These are phyloP conservation scores for Trichoderma reesei DNA, from an alignment of 495 filamentous ascomycete genomes.

Conservation along the genomic window DNA sequence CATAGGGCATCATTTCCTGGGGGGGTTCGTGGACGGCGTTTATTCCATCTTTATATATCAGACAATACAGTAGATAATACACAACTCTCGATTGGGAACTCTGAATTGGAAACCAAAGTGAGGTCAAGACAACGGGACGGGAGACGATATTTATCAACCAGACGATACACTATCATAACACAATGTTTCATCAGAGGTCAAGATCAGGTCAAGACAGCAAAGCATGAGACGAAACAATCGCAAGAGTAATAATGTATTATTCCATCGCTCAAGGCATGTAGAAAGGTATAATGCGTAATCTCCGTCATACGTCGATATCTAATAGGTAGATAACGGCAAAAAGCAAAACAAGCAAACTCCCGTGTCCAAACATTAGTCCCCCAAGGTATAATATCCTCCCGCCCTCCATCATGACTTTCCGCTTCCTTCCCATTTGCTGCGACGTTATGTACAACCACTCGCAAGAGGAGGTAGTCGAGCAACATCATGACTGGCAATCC, in stretches of 20 bases:
- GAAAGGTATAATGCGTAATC: background rate
- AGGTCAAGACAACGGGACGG: no score
- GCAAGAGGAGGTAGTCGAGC: background rate
- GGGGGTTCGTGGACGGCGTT: background rate
- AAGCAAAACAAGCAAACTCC: background rate
- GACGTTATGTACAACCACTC: background rate
- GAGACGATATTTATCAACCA: no score
- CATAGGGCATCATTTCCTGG: background rate
- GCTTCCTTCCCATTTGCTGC: background rate
- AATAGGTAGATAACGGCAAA: background rate
- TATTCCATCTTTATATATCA: background rate
- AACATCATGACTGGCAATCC: background rate
- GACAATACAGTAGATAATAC: background rate
- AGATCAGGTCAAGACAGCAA: background rate
- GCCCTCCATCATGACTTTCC: background rate
- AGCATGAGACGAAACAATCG: no score
- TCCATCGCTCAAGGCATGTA: background rate
- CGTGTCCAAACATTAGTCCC: background rate
- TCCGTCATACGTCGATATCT: background rate
- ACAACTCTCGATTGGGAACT: no score
- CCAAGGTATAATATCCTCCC: background rate
- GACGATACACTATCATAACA: background rate
- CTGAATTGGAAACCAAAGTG: no score
- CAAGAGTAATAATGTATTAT: background rate
- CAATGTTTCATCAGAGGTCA: no score